Evolutionary conservation across 106 monocot species (phyloP).

Genomic region (Phalaenopsis equestris): DNA sequence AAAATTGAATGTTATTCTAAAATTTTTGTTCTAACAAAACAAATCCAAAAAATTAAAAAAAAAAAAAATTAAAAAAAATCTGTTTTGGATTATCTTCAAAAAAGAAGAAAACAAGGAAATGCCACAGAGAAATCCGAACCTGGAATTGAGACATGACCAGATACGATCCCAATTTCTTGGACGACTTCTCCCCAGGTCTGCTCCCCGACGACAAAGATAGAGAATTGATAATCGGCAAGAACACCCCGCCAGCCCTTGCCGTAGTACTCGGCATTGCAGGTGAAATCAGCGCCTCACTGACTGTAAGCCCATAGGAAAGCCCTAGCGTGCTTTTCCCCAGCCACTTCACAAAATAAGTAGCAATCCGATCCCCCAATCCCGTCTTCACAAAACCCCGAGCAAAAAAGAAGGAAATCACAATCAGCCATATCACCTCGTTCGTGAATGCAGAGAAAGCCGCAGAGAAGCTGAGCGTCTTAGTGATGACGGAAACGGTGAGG

Average conservation of each 20-base stretch:
- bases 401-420: slow-evolving; percentile 96
- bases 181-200: slow-evolving; percentile 50
- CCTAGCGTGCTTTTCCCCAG: slow-evolving; percentile 86
- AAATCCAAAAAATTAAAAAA: no score
- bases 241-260: slow-evolving; percentile 87
- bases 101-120: not conserved
- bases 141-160: slow-evolving; percentile 82
- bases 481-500: slow-evolving; percentile 50
- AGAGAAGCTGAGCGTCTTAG: slow-evolving; percentile 60
- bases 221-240: slow-evolving; percentile 84
- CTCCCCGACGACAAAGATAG: slow-evolving; percentile 76
- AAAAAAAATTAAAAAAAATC: no score
- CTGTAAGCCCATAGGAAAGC: slow-evolving; percentile 66
- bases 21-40: no score
- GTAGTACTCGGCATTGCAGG: slow-evolving; percentile 98
- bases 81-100: not conserved
- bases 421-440: slow-evolving; percentile 91
- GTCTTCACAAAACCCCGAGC: slow-evolving; percentile 96
- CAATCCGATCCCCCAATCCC: slow-evolving; percentile 77
- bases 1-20: no score
- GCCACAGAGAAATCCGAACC: slow-evolving; percentile 24
- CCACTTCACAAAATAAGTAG: slow-evolving; percentile 91
- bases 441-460: slow-evolving; percentile 80
- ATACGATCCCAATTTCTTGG: slow-evolving; percentile 76
- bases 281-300: slow-evolving; percentile 75